Conservation (phyloP, 2,329 filamentous ascomycete genomes). For the Thyridium curvatum region DNA sequence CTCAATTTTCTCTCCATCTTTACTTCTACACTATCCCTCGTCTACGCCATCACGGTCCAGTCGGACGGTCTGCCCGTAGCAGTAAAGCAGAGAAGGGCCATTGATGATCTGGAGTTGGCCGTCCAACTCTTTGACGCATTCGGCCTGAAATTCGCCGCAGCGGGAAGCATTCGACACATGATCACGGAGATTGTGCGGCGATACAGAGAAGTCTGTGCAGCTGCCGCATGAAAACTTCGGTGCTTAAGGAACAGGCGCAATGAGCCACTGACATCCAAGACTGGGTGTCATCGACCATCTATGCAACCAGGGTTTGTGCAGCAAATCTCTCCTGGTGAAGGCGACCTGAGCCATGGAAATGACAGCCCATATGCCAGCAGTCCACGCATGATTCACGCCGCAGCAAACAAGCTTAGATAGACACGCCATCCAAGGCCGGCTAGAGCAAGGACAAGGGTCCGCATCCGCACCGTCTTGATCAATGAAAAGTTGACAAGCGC, state of each 20-base stretch:
- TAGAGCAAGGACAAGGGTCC: no score
- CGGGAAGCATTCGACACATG: slow-evolving; percentile 18
- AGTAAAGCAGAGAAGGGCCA: slow-evolving; percentile 17
- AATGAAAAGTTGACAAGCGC: no score
- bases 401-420: no score
- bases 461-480: no score
- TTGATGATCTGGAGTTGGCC: slow-evolving; percentile 21
- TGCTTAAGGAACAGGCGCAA: background rate
- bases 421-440: no score
- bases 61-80: slow-evolving; percentile 20
- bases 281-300: no score
- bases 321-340: no score
- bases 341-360: background rate
- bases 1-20: slow-evolving; percentile 33
- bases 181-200: slow-evolving; percentile 15
- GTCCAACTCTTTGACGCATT: slow-evolving; percentile 22
- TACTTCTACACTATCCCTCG: slow-evolving; percentile 32
- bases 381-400: no score
- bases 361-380: no score
- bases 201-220: slow-evolving; percentile 11
- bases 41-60: slow-evolving; percentile 34
- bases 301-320: no score
- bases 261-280: no score
- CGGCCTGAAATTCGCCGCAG: slow-evolving; percentile 21
- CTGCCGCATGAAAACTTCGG: background rate